Conservation (phyloP, 495 filamentous ascomycete species). For the Saxophila tyrrhenica region DNA sequence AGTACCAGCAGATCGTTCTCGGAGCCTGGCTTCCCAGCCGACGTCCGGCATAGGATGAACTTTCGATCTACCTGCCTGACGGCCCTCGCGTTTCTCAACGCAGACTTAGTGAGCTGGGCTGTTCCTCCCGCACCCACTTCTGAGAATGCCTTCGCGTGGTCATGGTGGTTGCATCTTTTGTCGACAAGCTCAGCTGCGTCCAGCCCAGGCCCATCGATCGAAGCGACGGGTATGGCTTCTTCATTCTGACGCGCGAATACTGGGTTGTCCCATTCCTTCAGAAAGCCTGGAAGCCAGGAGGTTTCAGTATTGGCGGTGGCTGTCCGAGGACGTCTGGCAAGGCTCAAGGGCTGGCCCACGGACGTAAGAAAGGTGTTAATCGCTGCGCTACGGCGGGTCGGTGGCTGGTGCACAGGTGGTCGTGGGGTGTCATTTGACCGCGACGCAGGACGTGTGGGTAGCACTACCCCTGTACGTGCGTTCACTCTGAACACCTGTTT, state of each 20-base stretch:
- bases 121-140: constrained; percentile 22
- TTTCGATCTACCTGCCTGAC: constrained; percentile 82
- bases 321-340: neutral
- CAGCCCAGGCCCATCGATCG: constrained; percentile 18
- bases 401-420: neutral
- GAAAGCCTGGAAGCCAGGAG: constrained; percentile 31
- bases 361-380: constrained; percentile 8
- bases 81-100: constrained; percentile 50
- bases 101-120: constrained; percentile 54
- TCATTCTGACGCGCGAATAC: constrained; percentile 42
- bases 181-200: constrained; percentile 11
- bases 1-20: constrained; percentile 46
- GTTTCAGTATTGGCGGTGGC: constrained; percentile 12
- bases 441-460: neutral
- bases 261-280: constrained; percentile 50
- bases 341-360: constrained; percentile 1
- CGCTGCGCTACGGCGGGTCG: constrained; percentile 2
- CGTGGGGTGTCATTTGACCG: neutral
- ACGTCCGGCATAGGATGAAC: constrained; percentile 65
- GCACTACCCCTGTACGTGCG: constrained; percentile 16
- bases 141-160: constrained; percentile 23
- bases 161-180: constrained; percentile 19
- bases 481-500: constrained; percentile 17
- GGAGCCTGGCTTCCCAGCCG: neutral
- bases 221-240: constrained; percentile 36